Conservation (phyloP, 179 eudicot genomes). For the Dionaea muscipula region DNA sequence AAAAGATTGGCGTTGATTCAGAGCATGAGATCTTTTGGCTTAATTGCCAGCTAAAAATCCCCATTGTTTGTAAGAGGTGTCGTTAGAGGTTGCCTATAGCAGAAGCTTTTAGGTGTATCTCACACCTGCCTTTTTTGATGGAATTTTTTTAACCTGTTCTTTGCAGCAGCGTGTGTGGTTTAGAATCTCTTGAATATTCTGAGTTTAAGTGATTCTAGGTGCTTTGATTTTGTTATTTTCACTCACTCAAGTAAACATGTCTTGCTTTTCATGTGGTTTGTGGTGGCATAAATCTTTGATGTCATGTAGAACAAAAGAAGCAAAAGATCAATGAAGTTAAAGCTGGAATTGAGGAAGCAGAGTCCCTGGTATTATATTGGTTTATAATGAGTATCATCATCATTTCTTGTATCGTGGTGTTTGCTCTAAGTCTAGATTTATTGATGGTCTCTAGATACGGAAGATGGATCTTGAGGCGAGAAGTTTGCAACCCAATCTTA, state of each 20-base stretch:
- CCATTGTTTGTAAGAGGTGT: no score
- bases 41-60: no score
- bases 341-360: slow-evolving; percentile 49
- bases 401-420: slow-evolving; percentile 2
- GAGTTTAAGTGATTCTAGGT: background rate
- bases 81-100: no score
- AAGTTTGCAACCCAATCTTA: slow-evolving; percentile 50
- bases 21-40: no score
- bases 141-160: no score
- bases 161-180: no score
- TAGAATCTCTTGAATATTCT: background rate
- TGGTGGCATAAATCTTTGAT: background rate
- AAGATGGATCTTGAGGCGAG: slow-evolving; percentile 74
- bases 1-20: no score
- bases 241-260: no score
- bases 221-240: background rate
- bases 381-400: background rate
- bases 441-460: slow-evolving; percentile 29
- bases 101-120: no score
- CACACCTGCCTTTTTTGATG: no score
- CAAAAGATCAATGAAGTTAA: slow-evolving; percentile 45
- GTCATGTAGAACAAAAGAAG: slow-evolving; percentile 56
- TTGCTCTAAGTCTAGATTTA: background rate
- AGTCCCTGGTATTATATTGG: slow-evolving; percentile 32
- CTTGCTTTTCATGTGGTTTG: background rate